These are phyloP conservation scores for Cylindrotheca closterium DNA, from an alignment of 108 stramenopile genomes.

Conservation along the genomic window DNA sequence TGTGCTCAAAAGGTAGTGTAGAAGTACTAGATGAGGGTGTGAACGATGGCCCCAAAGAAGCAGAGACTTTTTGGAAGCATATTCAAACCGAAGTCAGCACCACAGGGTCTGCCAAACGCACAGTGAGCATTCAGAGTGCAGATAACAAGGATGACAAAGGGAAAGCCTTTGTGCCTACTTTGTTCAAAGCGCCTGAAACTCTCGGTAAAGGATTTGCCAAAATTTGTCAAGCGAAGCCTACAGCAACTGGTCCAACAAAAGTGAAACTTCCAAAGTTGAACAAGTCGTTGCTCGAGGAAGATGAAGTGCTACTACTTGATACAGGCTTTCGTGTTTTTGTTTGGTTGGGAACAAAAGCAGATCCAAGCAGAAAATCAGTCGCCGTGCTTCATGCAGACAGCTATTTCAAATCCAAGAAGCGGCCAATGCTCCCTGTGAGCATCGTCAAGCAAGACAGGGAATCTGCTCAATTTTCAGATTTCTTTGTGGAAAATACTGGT, in stretches of 20 bases:
- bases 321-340: constrained; percentile 66
- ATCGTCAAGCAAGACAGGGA: constrained; percentile 33
- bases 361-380: constrained; percentile 56
- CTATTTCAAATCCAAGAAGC: constrained; percentile 31
- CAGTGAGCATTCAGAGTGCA: too few species aligned
- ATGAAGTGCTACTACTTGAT: constrained; percentile 74
- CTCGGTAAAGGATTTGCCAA: constrained; percentile 35
- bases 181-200: constrained; percentile 51
- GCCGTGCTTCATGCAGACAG: constrained; percentile 54
- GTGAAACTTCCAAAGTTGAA: constrained; percentile 27
- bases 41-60: constrained; percentile 52
- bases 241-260: too few species aligned
- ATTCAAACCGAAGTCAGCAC: constrained; percentile 55
- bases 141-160: constrained; percentile 32
- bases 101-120: too few species aligned
- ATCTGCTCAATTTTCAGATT: constrained; percentile 7
- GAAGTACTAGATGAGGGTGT: constrained; percentile 36
- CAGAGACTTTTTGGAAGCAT: constrained; percentile 80
- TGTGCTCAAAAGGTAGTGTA: constrained; percentile 42
- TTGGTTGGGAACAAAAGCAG: constrained; percentile 75
- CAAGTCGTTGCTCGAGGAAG: constrained; percentile 42
- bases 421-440: constrained; percentile 31
- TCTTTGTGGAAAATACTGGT: too few species aligned
- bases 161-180: constrained; percentile 29
- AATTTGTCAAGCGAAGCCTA: too few species aligned